Evolutionary conservation across 2,329 filamentous ascomycete genomes (phyloP), one percentile per base, ranked within the genome.

Genomic region (Mariannaea elegans): DNA sequence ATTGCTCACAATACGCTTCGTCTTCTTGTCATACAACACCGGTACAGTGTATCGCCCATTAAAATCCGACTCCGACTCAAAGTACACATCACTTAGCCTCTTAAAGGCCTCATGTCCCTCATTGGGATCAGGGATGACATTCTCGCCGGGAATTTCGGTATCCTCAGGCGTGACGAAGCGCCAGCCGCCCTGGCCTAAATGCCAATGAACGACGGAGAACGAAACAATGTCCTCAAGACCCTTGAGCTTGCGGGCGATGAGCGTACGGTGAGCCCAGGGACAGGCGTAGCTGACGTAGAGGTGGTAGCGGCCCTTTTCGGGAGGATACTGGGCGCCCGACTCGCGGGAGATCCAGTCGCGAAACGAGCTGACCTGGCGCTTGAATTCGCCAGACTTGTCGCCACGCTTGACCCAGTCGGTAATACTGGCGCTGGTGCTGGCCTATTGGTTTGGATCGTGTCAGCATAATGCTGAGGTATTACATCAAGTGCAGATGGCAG

Each of bases 211-310:
- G n/a, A 87, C 87, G 0, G 92, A 95, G 67, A 82, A 87, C 18
- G 84, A 83, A 67, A 99, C 89, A 65, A 95, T 84, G 56, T 96
- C 90, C 70, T 98, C 91, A 1, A 99, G 84, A 0, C 94, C 95
- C 81, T 98, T 99, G 71, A 99, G 84, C 75, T 93, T 90, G 59
- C 94, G 86, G 2, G 91, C 90, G 67, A 98, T 97, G 65, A 98
- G 82, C 0, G 93, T 90, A 41, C 95, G 89, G 72, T 93, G 92
- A 5, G 94, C 94, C 94, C 94, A 97, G 4, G 94, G 94, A 77
- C 94, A 97, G 7, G 94, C 94, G 77, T 97, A 97, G 71, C 90
- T 94, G 67, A 97, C 90, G 74, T 94, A 99, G 69, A 99, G 87
- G 78, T 99, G 95, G 76, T 99, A 99, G 56, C 95, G 86, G 52